Evolutionary conservation across 1,284 basidiomycete species (phyloP), one percentile per base, ranked within the genome.

Genomic region (Xerocomus amazonicus): DNA sequence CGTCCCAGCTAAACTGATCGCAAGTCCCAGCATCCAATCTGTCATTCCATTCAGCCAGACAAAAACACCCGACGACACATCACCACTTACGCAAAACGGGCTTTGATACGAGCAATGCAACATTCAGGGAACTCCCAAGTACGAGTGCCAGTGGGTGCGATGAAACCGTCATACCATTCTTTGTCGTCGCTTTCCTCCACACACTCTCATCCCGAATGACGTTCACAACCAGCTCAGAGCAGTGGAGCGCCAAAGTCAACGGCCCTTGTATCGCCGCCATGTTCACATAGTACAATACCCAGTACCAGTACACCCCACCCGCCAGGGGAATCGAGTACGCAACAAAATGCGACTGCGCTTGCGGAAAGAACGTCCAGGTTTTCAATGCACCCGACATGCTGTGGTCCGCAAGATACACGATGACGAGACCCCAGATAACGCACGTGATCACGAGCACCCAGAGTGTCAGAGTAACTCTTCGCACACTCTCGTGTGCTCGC

Each of bases 21-120:
- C 60, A 19, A 69, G 60, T 4, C 62, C 66, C 42, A 69, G 61
- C 63, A 69, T 65, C 66, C 65, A 68, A 35, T 66, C 63, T 69
- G 26, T 3, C 9, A 13, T 4, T 17, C 1, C n/a, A 6, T 10
- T 52, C 31, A 50, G n/a, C 16, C 27, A 9, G 46, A 14, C 28
- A 3, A 31, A 8, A 4, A 28, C 14, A 3, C 13, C 19, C 19
- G 19, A 27, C 17, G 9, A n/a, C 13, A 14, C 5, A 7, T 10
- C 17, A 8, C 16, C 12, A 61, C 66, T 52, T 43, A 68, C 65
- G 66, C 7, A 65, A 28, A 14, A 62, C 16, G 7, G 63, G 63
- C 41, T 65, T 68, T 10, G 48, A 43, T 6, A 46, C 2, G 6
- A 66, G 48, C 45, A 66, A 38, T 0, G 33, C 29, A 7, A 57